Evolutionary conservation across 2,329 filamentous ascomycete species (phyloP).

Genomic region (Calonectria pseudoturangicola): DNA sequence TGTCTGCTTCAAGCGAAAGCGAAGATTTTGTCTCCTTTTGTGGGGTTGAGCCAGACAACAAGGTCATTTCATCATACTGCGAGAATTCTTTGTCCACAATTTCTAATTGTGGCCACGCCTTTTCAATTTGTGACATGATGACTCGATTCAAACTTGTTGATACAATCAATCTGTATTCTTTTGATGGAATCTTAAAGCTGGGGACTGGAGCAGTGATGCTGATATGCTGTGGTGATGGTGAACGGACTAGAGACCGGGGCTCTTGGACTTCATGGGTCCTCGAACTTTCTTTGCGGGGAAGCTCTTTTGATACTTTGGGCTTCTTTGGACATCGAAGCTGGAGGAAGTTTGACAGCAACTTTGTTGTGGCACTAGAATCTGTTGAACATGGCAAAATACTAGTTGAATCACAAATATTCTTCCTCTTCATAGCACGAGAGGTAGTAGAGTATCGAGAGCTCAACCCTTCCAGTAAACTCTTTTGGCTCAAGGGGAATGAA

Average conservation of each 20-base stretch:
- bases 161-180: constrained; percentile 66
- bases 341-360: constrained; percentile 58
- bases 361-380: constrained; percentile 52
- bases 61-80: constrained; percentile 59
- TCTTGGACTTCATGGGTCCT: background rate
- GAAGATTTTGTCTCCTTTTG: constrained; percentile 57
- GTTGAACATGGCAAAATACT: constrained; percentile 41
- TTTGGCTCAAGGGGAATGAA: background rate
- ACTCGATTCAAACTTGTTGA: constrained; percentile 68
- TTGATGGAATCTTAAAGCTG: constrained; percentile 36
- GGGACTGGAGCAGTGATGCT: constrained; percentile 43
- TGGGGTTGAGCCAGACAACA: constrained; percentile 56
- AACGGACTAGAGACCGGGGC: background rate
- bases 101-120: constrained; percentile 67
- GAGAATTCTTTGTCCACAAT: constrained; percentile 78
- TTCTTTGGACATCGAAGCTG: constrained; percentile 56
- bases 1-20: constrained; percentile 78
- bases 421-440: constrained; percentile 22
- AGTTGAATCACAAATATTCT: background rate
- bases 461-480: constrained; percentile 29
- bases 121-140: constrained; percentile 71
- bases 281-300: background rate
- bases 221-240: background rate
- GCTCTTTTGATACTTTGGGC: constrained; percentile 27
- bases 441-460: background rate